phyloP scores from a whole-genome alignment of 202 grass and related monocot genomes.

The Hordeum pubiflorum region DNA sequence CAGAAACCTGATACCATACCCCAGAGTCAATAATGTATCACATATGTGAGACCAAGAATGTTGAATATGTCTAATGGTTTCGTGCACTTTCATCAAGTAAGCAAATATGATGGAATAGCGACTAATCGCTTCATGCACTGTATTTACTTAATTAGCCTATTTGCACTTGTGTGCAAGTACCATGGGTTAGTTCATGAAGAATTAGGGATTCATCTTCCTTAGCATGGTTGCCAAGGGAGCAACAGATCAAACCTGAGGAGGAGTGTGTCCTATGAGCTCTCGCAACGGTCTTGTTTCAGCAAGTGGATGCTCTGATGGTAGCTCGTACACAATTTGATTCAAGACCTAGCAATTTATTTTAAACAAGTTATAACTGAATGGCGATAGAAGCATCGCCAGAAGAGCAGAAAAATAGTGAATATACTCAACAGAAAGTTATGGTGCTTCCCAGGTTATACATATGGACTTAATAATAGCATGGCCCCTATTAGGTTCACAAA shows the following conservation, averaged over 20 bases:
- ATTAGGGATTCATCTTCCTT: background rate
- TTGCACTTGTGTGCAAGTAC: background rate
- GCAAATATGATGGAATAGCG: background rate
- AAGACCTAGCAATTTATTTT: constrained; percentile 48
- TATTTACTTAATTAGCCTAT: background rate
- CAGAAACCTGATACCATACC: constrained; percentile 47
- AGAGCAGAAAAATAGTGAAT: background rate
- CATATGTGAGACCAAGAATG: background rate
- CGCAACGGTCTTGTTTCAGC: constrained; percentile 72
- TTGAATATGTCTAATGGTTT: background rate
- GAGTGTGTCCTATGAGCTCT: constrained; percentile 86
- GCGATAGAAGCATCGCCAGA: background rate
- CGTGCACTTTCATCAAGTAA: background rate
- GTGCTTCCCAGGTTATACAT: constrained; percentile 10
- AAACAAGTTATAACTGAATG: constrained; percentile 28
- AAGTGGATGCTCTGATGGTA: constrained; percentile 87
- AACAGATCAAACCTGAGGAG: constrained; percentile 64
- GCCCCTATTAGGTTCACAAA: background rate
- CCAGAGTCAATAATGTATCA: background rate
- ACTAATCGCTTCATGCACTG: background rate
- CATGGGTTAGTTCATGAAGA: background rate
- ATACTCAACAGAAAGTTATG: background rate
- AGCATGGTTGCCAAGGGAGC: background rate
- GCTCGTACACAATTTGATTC: constrained; percentile 95
- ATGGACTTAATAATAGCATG: background rate